Percentiles rank a stretch among this genome's conserved stretches.
These are phyloP conservation scores for Tilletia indica DNA, from an alignment of 1,284 basidiomycete genomes.

Conservation along the genomic window DNA sequence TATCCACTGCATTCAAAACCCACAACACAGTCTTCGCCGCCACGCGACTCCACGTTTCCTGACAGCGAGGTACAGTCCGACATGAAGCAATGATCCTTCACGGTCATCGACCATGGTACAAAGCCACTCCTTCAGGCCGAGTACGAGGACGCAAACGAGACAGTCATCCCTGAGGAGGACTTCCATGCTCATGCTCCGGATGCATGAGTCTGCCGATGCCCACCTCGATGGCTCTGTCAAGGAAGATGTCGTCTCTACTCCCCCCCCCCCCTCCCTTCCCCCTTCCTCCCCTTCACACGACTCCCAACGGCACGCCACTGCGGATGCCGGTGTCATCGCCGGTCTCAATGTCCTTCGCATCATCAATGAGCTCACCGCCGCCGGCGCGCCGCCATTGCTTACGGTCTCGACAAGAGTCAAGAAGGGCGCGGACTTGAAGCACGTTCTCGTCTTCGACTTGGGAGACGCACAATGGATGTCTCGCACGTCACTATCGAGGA, in stretches of 20 bases:
- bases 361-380: slow-evolving; percentile 95
- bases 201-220: slow-evolving; percentile 99
- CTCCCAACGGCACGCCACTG: slow-evolving; percentile 97
- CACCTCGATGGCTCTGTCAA: slow-evolving; percentile 95
- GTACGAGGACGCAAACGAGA: slow-evolving; percentile 45
- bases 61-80: slow-evolving; percentile 61
- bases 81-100: slow-evolving; percentile 54
- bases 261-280: slow-evolving; percentile 72
- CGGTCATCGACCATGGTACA: slow-evolving; percentile 58
- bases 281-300: slow-evolving; percentile 66
- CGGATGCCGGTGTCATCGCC: slow-evolving; percentile 95
- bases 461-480: slow-evolving; percentile 98
- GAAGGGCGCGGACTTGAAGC: slow-evolving; percentile 75
- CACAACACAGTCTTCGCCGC: slow-evolving; percentile 95
- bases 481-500: slow-evolving; percentile 93
- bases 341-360: slow-evolving; percentile 94
- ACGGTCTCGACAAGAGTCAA: slow-evolving; percentile 78
- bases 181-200: slow-evolving; percentile 90
- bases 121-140: slow-evolving; percentile 54
- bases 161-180: slow-evolving; percentile 72
- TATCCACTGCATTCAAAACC: slow-evolving; percentile 67
- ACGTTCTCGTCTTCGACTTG: slow-evolving; percentile 97
- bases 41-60: slow-evolving; percentile 72
- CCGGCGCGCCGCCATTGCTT: slow-evolving; percentile 80
- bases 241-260: slow-evolving; percentile 93